phyloP scores from a whole-genome alignment of 257 asterid genomes.

The Solanum pinnatisectum region DNA sequence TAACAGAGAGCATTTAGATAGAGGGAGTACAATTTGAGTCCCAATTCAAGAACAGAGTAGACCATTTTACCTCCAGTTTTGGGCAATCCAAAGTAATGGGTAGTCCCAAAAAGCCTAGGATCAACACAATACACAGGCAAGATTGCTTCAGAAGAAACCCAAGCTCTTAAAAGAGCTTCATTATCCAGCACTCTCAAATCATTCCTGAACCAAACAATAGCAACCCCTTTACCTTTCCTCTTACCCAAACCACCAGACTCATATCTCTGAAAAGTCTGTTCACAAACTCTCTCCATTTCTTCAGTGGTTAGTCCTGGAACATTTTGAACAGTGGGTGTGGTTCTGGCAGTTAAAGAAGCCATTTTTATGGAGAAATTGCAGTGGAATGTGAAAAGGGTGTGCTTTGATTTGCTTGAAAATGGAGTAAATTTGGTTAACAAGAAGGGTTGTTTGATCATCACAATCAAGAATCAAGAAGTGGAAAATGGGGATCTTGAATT shows the following conservation, averaged over 20 bases:
- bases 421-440: not conserved
- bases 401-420: not conserved
- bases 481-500: not conserved
- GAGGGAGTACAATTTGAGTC: not conserved
- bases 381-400: not conserved
- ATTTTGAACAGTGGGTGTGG: slow-evolving; percentile 27
- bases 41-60: too few species aligned
- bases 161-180: slow-evolving; percentile 71
- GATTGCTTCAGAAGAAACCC: slow-evolving; percentile 64
- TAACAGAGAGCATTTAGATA: not conserved
- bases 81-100: slow-evolving; percentile 75
- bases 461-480: not conserved
- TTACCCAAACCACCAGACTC: not conserved
- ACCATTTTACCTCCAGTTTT: slow-evolving; percentile 72
- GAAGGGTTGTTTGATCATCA: not conserved
- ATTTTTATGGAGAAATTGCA: slow-evolving; percentile 1
- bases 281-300: slow-evolving; percentile 48
- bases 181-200: slow-evolving; percentile 82
- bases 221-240: slow-evolving; percentile 68
- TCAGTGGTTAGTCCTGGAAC: slow-evolving; percentile 56
- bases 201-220: slow-evolving; percentile 87
- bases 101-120: slow-evolving; percentile 49
- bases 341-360: slow-evolving; percentile 32
- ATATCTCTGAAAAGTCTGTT: slow-evolving; percentile 38
- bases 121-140: slow-evolving; percentile 88